Evolutionary conservation across 768 basidiomycete species (phyloP).

Genomic region (Phaeotremella fagi): DNA sequence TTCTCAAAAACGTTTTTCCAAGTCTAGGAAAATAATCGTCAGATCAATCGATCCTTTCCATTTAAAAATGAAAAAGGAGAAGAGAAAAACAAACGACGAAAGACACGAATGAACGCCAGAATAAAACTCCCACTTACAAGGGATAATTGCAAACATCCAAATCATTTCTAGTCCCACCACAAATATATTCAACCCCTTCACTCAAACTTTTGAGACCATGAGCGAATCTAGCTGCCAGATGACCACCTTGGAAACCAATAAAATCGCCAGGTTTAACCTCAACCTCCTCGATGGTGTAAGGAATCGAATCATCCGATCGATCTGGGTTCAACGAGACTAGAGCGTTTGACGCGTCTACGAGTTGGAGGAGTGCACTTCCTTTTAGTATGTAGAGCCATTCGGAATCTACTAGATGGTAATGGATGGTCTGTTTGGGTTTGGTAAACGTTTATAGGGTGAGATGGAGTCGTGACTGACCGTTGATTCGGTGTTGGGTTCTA

Average conservation of each 20-base stretch:
- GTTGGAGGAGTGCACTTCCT: slow-evolving; percentile 4
- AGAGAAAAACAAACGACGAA: no score
- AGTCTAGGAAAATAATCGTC: no score
- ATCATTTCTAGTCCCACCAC: slow-evolving; percentile 12
- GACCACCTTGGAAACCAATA: slow-evolving; percentile 18
- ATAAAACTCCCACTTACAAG: slow-evolving; percentile 7
- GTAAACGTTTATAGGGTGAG: no score
- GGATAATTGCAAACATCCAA: slow-evolving; percentile 20
- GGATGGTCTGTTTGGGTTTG: no score
- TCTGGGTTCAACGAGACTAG: neutral
- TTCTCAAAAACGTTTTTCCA: no score
- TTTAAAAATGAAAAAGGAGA: no score
- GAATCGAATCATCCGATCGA: neutral
- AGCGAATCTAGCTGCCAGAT: slow-evolving; percentile 7
- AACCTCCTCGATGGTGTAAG: neutral
- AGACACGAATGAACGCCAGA: no score
- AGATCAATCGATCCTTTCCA: no score
- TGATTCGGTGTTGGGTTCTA: neutral
- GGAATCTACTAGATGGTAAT: slow-evolving; percentile 15
- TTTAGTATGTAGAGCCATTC: slow-evolving; percentile 20
- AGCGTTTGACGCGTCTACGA: slow-evolving; percentile 7
- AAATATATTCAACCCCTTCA: slow-evolving; percentile 15
- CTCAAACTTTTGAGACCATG: slow-evolving; percentile 11
- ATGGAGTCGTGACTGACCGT: neutral
- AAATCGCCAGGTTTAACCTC: slow-evolving; percentile 12